Evolutionary conservation across 2,329 filamentous ascomycete genomes (phyloP).

Genomic region (Botryosphaeria dothidea): DNA sequence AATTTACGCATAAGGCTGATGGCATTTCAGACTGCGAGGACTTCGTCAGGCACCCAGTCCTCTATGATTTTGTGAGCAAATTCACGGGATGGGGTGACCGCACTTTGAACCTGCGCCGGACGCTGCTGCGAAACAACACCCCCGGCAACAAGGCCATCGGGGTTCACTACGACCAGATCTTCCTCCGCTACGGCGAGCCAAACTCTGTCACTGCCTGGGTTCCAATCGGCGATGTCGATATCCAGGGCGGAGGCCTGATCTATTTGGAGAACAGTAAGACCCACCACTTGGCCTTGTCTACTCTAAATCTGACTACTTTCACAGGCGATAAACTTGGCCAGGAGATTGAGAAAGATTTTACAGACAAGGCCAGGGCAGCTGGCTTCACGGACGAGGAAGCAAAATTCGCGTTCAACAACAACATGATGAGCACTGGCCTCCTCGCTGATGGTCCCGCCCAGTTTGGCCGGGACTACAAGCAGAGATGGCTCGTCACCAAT

Average conservation of each 20-base stretch:
- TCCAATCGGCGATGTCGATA: slow-evolving; percentile 40
- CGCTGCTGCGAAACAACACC: slow-evolving; percentile 58
- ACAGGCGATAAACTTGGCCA: slow-evolving; percentile 32
- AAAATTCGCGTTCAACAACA: slow-evolving; percentile 42
- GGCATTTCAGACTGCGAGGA: slow-evolving; percentile 24
- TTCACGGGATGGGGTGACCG: slow-evolving; percentile 57
- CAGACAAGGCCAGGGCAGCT: slow-evolving; percentile 38
- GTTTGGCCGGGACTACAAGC: slow-evolving; percentile 30
- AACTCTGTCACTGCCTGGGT: slow-evolving; percentile 37
- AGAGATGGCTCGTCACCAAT: slow-evolving; percentile 48
- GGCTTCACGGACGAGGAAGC: slow-evolving; percentile 53
- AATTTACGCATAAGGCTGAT: neutral
- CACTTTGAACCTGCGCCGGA: slow-evolving; percentile 50
- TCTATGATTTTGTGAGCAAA: slow-evolving; percentile 52
- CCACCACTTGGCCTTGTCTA: neutral
- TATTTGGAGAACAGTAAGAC: slow-evolving; percentile 40
- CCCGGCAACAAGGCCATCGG: slow-evolving; percentile 48
- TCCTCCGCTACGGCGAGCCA: slow-evolving; percentile 41
- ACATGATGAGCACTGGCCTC: slow-evolving; percentile 57
- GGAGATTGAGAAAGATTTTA: slow-evolving; percentile 43
- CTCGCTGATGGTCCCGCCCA: slow-evolving; percentile 48
- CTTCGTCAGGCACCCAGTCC: slow-evolving; percentile 55
- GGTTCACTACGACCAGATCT: slow-evolving; percentile 46
- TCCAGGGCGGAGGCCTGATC: slow-evolving; percentile 43
- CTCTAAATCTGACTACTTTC: neutral